Evolutionary conservation across 2,329 filamentous ascomycete genomes (phyloP), one percentile per base, ranked within the genome.

Genomic region (Chaetomiaceae sp.): DNA sequence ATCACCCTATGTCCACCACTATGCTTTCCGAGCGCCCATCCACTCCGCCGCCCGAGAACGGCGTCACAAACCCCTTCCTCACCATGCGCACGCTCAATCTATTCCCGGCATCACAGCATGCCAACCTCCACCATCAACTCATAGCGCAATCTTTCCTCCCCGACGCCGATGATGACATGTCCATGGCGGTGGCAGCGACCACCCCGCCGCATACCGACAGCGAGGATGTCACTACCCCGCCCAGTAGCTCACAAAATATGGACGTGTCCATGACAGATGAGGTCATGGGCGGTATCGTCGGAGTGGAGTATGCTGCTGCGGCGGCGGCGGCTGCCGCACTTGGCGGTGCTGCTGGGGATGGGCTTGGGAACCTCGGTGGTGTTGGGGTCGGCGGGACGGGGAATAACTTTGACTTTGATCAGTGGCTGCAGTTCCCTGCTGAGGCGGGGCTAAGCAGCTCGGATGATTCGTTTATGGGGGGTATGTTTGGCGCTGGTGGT

Each of bases 391-490:
- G 37, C 27, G 29, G 1, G 3, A 11, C 11, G 14, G 42, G 42
- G 8, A 40, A 18, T 27, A 46, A 79, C 55, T 75, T 81, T 54
- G 78, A 82, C 51, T 78, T 81, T 48, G 78, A 81, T 53, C 77
- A 81, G 60, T 82, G 78, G 76, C 69, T 82, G 20, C 76, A 82
- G 54, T 82, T 80, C 56, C 78, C 78, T 5, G 71, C 73, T 1
- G 78, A 80, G 45, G 75, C 73, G 6, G 70, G 53, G 32, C 38
- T 71, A 10, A 72, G 69, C 54, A 67, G 61, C 64, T 7, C 40
- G 18, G 71, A 70, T n/a, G 71, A 71, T 23, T 65, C 65, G 21
- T 60, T 72, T 41, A 67, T 71, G 58, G 66, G 62, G 25, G 40
- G 47, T 2, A 57, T 53, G 55, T 56, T 56, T 47, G 47, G 37